These are phyloP conservation scores for Cytospora leucostoma DNA, from an alignment of 2,329 filamentous ascomycete genomes.

Conservation along the genomic window DNA sequence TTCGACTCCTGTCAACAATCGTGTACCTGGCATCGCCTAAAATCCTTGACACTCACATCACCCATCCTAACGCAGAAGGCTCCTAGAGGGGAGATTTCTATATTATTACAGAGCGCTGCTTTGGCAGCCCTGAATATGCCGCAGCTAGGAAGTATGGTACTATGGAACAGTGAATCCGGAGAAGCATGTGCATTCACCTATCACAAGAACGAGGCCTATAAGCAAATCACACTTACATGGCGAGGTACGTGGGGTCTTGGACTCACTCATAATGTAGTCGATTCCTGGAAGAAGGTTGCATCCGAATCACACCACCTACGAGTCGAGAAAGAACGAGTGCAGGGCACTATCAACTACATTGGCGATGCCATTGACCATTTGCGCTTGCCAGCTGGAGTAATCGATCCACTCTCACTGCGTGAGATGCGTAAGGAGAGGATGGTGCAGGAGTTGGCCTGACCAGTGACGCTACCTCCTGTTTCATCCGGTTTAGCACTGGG, in stretches of 20 bases:
- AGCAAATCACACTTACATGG: slow-evolving; percentile 35
- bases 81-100: slow-evolving; percentile 26
- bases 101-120: slow-evolving; percentile 33
- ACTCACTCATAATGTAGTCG: slow-evolving; percentile 32
- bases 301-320: slow-evolving; percentile 30
- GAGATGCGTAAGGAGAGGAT: slow-evolving; percentile 29
- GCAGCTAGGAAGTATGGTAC: slow-evolving; percentile 36
- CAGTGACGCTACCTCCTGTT: neutral
- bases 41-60: slow-evolving; percentile 40
- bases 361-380: slow-evolving; percentile 39
- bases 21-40: slow-evolving; percentile 36
- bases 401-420: slow-evolving; percentile 38
- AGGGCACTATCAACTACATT: slow-evolving; percentile 33
- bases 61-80: slow-evolving; percentile 29
- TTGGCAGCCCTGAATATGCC: slow-evolving; percentile 35
- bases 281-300: slow-evolving; percentile 33
- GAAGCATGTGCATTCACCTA: slow-evolving; percentile 40
- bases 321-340: slow-evolving; percentile 30
- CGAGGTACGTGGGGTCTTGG: slow-evolving; percentile 38
- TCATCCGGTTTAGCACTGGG: no score
- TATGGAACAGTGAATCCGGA: slow-evolving; percentile 38
- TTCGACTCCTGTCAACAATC: slow-evolving; percentile 31
- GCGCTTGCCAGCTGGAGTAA: slow-evolving; percentile 36
- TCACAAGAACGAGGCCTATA: slow-evolving; percentile 28
- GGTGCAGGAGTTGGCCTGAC: neutral